phyloP scores from a whole-genome alignment of 495 filamentous ascomycete genomes.

The Evernia prunastri region DNA sequence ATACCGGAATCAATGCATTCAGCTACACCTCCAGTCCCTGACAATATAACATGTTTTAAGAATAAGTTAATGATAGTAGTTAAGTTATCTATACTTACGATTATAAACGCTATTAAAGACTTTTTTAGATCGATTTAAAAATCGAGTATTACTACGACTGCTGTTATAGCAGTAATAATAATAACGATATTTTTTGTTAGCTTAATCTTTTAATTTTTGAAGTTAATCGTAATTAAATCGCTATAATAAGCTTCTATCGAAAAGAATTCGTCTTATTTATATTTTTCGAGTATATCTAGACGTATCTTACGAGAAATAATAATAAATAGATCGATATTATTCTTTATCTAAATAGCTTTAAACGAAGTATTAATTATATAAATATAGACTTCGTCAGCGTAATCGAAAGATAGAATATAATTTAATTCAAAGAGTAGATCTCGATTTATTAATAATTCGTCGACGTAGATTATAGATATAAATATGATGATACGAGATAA shows the following conservation, averaged over 20 bases:
- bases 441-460: constrained; percentile 4
- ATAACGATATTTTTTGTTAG: neutral
- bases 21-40: no score
- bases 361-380: neutral
- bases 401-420: neutral
- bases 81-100: neutral
- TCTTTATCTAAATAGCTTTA: neutral
- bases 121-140: neutral
- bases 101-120: neutral
- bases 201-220: neutral
- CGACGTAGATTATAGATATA: neutral
- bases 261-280: neutral
- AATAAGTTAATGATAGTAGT: neutral
- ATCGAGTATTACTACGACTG: neutral
- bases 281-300: neutral
- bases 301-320: neutral
- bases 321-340: neutral
- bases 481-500: no score
- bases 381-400: neutral
- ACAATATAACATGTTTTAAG: neutral
- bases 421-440: neutral
- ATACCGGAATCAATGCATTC: no score
- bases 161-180: neutral
- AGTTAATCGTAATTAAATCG: neutral
- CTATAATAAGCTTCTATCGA: neutral